Percentiles rank a stretch among this genome's conserved stretches.
phyloP scores from a whole-genome alignment of 2,329 filamentous ascomycete genomes.

The Xenosphaeropsis pyriputrescens region DNA sequence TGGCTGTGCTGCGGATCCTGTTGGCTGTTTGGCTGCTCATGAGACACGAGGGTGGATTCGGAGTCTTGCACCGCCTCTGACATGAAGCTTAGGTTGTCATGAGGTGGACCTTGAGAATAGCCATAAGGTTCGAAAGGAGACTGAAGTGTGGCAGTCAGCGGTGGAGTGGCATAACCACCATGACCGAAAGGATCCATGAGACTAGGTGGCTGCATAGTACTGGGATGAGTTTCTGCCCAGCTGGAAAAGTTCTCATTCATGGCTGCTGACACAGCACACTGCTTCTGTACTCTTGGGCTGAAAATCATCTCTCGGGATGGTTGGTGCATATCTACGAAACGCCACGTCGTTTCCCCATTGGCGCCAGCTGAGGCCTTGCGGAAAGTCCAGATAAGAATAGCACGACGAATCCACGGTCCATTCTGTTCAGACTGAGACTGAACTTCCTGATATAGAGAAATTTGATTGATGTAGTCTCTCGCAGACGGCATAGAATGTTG shows the following conservation, averaged over 20 bases:
- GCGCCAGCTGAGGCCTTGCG: conserved; percentile 33
- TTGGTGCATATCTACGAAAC: conserved; percentile 30
- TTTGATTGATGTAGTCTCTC: conserved; percentile 41
- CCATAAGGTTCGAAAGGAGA: conserved; percentile 8
- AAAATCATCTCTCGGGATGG: conserved; percentile 10
- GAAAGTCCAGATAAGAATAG: conserved; percentile 50
- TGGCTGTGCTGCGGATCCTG: background rate
- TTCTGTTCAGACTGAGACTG: conserved; percentile 36
- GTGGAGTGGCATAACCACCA: conserved; percentile 37
- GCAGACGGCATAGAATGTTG: conserved; percentile 19
- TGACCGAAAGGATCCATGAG: conserved; percentile 35
- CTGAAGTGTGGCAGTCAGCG: conserved; percentile 35
- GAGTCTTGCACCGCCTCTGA: conserved; percentile 9
- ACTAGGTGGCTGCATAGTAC: conserved; percentile 12
- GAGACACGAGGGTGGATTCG: conserved; percentile 14
- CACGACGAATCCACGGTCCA: conserved; percentile 36
- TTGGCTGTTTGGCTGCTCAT: conserved; percentile 1
- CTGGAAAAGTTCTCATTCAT: conserved; percentile 43
- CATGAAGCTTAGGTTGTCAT: conserved; percentile 21
- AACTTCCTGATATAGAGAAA: conserved; percentile 54
- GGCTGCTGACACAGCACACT: conserved; percentile 34
- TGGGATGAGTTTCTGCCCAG: conserved; percentile 24
- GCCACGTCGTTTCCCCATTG: conserved; percentile 40
- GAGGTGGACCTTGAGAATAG: conserved; percentile 5
- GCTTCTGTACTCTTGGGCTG: conserved; percentile 19